Base-by-base conservation (phyloP, 202 grass and related monocot genomes). In the Hordeum pubiflorum region DNA sequence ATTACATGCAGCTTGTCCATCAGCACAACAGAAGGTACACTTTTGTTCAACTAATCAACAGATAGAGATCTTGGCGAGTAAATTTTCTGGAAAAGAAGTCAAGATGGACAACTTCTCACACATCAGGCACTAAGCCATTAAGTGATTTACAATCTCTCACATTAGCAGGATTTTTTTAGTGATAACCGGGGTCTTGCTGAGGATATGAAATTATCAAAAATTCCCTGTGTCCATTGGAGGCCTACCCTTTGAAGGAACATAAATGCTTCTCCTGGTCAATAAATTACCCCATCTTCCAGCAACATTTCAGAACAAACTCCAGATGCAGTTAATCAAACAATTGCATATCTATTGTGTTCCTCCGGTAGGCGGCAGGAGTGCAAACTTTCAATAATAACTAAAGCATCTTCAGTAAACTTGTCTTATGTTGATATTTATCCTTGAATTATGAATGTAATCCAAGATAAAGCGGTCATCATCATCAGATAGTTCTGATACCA, bases 401-500 rank as follows among this genome's bases (percentile, higher is more conserved):
- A 79, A 67, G n/a, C 8, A 10, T 38, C 58, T 54, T 85, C 56
- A 94, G 63, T 89, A 89, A 17, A 97, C 88, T 57, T 92, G 88
- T 83, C 91, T 89, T 33, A 91, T 86, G 54, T 97, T 97, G 46
- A 94, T 94, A 84, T 94, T 97, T 91, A 94, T 94, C 76, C 91
- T 92, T 40, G 89, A 94, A 87, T 76, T 87, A 69, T 68, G 75
- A 74, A 97, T 84, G 56, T 97, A 97, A 5, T 93, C 81, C 72
- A 83, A 77, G 41, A 85, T 79, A 64, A 80, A 88, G n/a, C 10
- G 2, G 37, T 94, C 89, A 66, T 94, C 87, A 69, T 91, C 74
- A 65, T 37, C 69, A 20, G 84, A 92, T 46, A 97, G 80, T 76
- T 86, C 75, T 44, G 83, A 79, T 31, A 74, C 27, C 52, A 97